Evolutionary conservation across 148 eudicot species (phyloP).

Genomic region (Chenopodium formosanum): DNA sequence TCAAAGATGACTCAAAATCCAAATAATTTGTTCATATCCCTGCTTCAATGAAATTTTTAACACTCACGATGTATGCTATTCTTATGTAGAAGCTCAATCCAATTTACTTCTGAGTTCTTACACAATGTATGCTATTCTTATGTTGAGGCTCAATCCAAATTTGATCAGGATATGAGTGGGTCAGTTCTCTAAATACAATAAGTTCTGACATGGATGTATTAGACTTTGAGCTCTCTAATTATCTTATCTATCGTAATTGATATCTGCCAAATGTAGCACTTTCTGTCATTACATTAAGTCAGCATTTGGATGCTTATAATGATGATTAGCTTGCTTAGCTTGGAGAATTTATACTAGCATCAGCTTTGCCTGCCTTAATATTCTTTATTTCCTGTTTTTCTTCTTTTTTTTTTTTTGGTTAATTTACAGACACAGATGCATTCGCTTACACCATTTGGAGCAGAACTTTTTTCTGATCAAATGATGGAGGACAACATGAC

Average conservation of each 20-base stretch:
- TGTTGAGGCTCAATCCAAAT: neutral
- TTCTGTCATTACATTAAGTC: neutral
- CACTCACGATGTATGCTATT: neutral
- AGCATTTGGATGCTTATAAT: neutral
- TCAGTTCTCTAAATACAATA: neutral
- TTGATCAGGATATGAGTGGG: neutral
- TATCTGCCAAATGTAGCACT: neutral
- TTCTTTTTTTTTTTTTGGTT: no score
- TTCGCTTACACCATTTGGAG: slow-evolving; percentile 84
- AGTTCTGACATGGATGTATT: neutral
- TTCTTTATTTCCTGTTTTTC: neutral
- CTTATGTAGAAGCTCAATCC: neutral
- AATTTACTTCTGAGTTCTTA: no score
- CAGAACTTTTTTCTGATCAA: slow-evolving; percentile 57
- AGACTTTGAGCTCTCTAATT: neutral
- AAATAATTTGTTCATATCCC: neutral
- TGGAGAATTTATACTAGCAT: neutral
- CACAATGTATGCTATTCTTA: neutral
- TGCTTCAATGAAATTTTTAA: neutral
- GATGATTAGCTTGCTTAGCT: neutral
- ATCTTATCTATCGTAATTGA: neutral
- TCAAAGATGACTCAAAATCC: neutral
- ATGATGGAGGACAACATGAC: slow-evolving; percentile 92
- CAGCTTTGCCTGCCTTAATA: neutral
- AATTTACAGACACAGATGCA: slow-evolving; percentile 85